Base-by-base conservation (phyloP, 192 early-diverging fungal species). In the Phlyctochytrium bullatum region DNA sequence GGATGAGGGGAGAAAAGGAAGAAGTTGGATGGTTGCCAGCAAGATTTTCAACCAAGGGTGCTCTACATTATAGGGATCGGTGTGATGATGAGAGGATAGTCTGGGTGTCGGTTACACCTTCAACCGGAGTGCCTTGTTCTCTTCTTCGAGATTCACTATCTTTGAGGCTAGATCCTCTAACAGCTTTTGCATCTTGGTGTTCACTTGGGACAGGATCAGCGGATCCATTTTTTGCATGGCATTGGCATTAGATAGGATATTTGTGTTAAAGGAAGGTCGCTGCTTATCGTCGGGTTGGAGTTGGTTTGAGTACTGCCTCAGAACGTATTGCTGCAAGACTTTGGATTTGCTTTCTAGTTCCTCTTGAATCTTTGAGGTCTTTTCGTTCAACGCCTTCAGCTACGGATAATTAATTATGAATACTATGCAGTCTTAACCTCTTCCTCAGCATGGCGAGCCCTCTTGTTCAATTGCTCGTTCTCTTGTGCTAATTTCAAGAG, bases 111-210 rank as follows among this genome's bases (percentile, higher is more conserved):
- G n/a, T n/a, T n/a, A n/a, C n/a, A n/a, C n/a, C n/a, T n/a, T n/a
- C n/a, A n/a, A n/a, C n/a, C n/a, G n/a, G n/a, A n/a, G n/a, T 10
- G 54, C 30, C 59, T 71, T 73, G 28, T 76, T 66, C 34, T 76
- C 67, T 59, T 79, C 76, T 53, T 83, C 81, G 65, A 83, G 66
- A 23, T 17, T 57, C 65, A 80, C 72, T 73, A 78, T 72, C 52
- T 83, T 83, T 16, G 73, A 69, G 25, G 81, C 78, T 14, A 83
- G 52, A 25, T 83, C 81, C 71, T 84, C 83, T 29, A 85, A 66
- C 17, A 85, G 69, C 65, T 81, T 85, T 58, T 85, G 83, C 81
- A 85, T 81, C 59, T 85, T 85, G 17, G 77, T 71, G 61, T 85
- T 85, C 28, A 85, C 84, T 57, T 82, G 75, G 0, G 83, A 34